These are phyloP conservation scores for Trypethelium eluteriae DNA, from an alignment of 495 filamentous ascomycete genomes.

Conservation along the genomic window DNA sequence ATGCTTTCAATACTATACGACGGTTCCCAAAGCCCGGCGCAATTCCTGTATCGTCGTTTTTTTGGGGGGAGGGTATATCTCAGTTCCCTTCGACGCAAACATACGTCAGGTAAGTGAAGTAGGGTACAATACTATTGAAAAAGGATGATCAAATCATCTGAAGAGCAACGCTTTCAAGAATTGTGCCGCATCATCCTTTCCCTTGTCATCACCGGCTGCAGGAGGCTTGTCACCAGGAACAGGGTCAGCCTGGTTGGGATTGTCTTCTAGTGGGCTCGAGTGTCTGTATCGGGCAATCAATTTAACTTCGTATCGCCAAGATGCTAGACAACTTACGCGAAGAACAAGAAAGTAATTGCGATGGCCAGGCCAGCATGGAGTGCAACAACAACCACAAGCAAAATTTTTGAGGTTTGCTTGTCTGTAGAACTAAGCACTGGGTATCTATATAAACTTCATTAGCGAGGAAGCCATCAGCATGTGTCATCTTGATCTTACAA, in stretches of 20 bases:
- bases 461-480: neutral
- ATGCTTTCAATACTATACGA: neutral
- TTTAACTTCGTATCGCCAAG: neutral
- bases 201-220: constrained; percentile 4
- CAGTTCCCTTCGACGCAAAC: no score
- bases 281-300: neutral
- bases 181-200: neutral
- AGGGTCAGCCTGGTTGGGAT: constrained; percentile 4
- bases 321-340: constrained; percentile 51
- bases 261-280: constrained; percentile 3
- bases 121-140: neutral
- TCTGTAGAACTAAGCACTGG: constrained; percentile 90
- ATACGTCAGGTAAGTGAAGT: no score
- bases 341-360: constrained; percentile 93
- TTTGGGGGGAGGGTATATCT: no score
- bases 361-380: constrained; percentile 83
- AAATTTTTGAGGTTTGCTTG: constrained; percentile 77
- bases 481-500: constrained; percentile 41
- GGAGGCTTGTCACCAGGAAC: neutral
- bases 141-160: neutral
- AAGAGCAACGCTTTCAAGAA: neutral
- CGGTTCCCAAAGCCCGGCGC: neutral
- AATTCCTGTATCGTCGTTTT: no score
- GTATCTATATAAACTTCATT: constrained; percentile 36
- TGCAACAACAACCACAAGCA: constrained; percentile 73